Conservation (phyloP, 768 basidiomycete genomes). For the Phlebiopsis gigantea region DNA sequence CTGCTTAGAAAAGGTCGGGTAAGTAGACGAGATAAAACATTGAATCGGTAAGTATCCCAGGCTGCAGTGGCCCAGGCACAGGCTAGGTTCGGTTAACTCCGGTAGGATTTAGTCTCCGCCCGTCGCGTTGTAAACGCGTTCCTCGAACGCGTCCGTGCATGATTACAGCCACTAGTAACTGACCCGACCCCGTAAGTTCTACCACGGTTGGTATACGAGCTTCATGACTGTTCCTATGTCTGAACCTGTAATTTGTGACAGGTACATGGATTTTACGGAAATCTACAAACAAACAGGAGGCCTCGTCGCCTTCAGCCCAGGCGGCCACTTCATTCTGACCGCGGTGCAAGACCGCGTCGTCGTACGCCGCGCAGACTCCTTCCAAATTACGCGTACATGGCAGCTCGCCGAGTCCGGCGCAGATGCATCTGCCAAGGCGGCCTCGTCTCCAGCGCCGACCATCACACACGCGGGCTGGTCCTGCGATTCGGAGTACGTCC, state of each 20-base stretch:
- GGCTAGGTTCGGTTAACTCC: no score
- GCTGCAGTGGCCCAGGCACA: no score
- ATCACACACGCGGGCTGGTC: slow-evolving; percentile 85
- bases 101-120: background rate
- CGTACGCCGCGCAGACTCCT: slow-evolving; percentile 77
- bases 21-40: no score
- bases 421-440: slow-evolving; percentile 25
- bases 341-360: slow-evolving; percentile 76
- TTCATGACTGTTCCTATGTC: no score
- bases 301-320: slow-evolving; percentile 81
- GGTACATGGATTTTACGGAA: slow-evolving; percentile 79
- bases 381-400: slow-evolving; percentile 82
- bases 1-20: no score
- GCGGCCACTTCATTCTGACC: slow-evolving; percentile 81
- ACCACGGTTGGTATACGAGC: no score
- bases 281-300: slow-evolving; percentile 66
- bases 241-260: background rate
- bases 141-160: background rate
- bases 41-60: no score
- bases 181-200: no score
- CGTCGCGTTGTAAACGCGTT: background rate
- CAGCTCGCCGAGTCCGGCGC: slow-evolving; percentile 52
- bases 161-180: no score
- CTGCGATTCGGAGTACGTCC: slow-evolving; percentile 79
- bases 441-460: slow-evolving; percentile 13